phyloP scores from a whole-genome alignment of 192 early-diverging fungal genomes.

The Phlyctochytrium bullatum region DNA sequence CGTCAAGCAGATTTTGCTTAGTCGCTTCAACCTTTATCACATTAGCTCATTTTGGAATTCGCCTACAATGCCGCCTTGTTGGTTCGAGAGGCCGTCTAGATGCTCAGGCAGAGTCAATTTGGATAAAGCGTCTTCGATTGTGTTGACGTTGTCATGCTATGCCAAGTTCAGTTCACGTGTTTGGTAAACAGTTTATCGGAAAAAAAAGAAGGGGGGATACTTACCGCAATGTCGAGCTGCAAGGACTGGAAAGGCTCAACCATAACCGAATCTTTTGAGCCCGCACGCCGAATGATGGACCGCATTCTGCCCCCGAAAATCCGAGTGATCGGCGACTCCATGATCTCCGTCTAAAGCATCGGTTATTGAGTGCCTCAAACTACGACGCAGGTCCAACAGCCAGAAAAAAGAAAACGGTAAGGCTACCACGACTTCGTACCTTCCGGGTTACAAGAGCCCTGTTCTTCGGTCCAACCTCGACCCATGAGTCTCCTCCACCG shows the following conservation, averaged over 20 bases:
- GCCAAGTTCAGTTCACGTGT: not conserved
- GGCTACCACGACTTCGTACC: constrained; percentile 30
- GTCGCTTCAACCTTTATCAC: constrained; percentile 55
- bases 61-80: constrained; percentile 19
- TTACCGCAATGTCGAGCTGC: constrained; percentile 80
- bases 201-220: constrained; percentile 15
- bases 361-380: too few species aligned
- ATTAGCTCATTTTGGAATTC: constrained; percentile 13
- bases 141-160: constrained; percentile 61
- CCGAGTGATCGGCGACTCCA: constrained; percentile 74
- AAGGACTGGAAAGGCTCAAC: constrained; percentile 86
- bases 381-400: too few species aligned
- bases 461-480: constrained; percentile 88
- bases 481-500: constrained; percentile 59
- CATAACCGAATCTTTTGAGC: constrained; percentile 75
- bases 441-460: constrained; percentile 62
- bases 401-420: not conserved
- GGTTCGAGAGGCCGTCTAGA: constrained; percentile 63
- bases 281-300: constrained; percentile 70
- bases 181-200: too few species aligned
- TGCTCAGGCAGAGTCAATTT: constrained; percentile 75
- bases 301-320: constrained; percentile 85
- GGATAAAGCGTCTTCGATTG: constrained; percentile 82
- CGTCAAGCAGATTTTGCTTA: constrained; percentile 82
- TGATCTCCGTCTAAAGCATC: constrained; percentile 50